phyloP scores from a whole-genome alignment of 441 rosid species.

The Adansonia rubrostipa region DNA sequence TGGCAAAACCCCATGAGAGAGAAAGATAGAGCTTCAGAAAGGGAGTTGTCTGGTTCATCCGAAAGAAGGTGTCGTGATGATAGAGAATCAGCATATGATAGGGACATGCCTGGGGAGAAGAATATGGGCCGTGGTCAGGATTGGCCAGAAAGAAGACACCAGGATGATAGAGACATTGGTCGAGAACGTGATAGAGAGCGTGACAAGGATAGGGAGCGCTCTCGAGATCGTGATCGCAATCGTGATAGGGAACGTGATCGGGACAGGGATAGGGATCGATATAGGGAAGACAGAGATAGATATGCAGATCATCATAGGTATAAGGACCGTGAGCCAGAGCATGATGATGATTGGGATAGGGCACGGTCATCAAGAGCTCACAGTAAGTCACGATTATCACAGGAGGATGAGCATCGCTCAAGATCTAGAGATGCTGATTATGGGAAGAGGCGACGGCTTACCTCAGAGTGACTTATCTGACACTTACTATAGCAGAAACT shows the following conservation, averaged over 20 bases:
- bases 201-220: conserved; percentile 41
- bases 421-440: conserved; percentile 82
- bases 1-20: conserved; percentile 61
- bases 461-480: conserved; percentile 48
- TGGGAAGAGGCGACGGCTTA: conserved; percentile 76
- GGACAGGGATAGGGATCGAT: conserved; percentile 64
- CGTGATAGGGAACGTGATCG: conserved; percentile 59
- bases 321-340: conserved; percentile 64
- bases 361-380: conserved; percentile 68
- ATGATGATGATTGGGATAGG: conserved; percentile 72
- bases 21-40: conserved; percentile 65
- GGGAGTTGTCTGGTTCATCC: conserved; percentile 76
- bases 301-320: conserved; percentile 62
- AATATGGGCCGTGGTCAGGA: conserved; percentile 61
- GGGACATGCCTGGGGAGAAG: conserved; percentile 64
- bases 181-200: conserved; percentile 63
- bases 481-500: neutral
- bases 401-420: conserved; percentile 71
- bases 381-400: conserved; percentile 65
- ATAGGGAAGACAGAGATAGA: conserved; percentile 70
- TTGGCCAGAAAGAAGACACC: conserved; percentile 68
- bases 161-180: conserved; percentile 64
- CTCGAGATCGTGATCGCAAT: conserved; percentile 54
- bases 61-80: conserved; percentile 71
- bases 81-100: conserved; percentile 58